phyloP scores from a whole-genome alignment of 2,329 filamentous ascomycete genomes.

The Fusarium sp. region DNA sequence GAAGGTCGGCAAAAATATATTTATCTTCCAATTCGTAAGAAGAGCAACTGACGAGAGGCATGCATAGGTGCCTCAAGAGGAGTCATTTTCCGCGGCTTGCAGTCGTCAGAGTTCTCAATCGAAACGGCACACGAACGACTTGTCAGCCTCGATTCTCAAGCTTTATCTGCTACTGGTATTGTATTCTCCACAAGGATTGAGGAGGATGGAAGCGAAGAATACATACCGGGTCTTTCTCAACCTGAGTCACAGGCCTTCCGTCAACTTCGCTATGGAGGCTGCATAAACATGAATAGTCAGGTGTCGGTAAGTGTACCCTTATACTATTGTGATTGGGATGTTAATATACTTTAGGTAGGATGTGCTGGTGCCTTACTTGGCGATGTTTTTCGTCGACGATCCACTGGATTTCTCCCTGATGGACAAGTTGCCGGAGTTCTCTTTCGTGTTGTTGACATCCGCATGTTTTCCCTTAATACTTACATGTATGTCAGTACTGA shows the following conservation, averaged over 20 bases:
- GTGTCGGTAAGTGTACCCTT: slow-evolving; percentile 63
- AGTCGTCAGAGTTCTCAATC: slow-evolving; percentile 77
- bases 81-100: slow-evolving; percentile 69
- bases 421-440: slow-evolving; percentile 59
- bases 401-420: slow-evolving; percentile 69
- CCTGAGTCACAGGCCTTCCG: slow-evolving; percentile 65
- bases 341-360: slow-evolving; percentile 64
- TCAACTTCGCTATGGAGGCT: slow-evolving; percentile 73
- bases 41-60: not conserved
- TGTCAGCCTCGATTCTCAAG: slow-evolving; percentile 50
- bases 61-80: slow-evolving; percentile 2
- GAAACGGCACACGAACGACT: slow-evolving; percentile 74
- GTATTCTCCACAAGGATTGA: slow-evolving; percentile 32
- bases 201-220: not conserved
- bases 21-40: not conserved
- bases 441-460: slow-evolving; percentile 70
- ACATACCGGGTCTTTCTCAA: slow-evolving; percentile 51
- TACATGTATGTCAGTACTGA: slow-evolving; percentile 84
- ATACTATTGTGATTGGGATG: not conserved
- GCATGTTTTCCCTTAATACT: slow-evolving; percentile 76
- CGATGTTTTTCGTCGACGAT: slow-evolving; percentile 72
- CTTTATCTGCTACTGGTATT: slow-evolving; percentile 17
- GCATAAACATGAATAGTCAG: slow-evolving; percentile 77
- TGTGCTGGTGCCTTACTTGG: slow-evolving; percentile 89
- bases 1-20: slow-evolving; percentile 10